phyloP scores from a whole-genome alignment of 2,329 filamentous ascomycete species.

The Cytospora paraplurivora region DNA sequence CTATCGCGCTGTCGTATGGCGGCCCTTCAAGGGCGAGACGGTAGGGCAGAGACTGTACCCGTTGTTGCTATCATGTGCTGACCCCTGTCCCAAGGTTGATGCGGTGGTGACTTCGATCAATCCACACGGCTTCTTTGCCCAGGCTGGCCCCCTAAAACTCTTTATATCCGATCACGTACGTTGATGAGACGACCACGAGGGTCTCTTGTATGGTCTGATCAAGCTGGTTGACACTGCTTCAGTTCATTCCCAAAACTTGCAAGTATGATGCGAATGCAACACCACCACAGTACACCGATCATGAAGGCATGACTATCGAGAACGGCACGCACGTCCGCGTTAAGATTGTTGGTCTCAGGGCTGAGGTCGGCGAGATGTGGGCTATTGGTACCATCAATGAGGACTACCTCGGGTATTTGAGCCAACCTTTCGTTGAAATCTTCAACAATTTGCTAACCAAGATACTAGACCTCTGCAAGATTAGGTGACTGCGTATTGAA shows the following conservation, averaged over 20 bases:
- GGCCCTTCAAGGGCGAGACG: slow-evolving; percentile 96
- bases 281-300: slow-evolving; percentile 95
- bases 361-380: slow-evolving; percentile 93
- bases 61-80: slow-evolving; percentile 21
- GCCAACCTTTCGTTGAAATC: not conserved
- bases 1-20: slow-evolving; percentile 96
- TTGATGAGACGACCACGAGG: slow-evolving; percentile 29
- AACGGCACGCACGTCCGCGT: slow-evolving; percentile 90
- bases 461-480: slow-evolving; percentile 25
- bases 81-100: slow-evolving; percentile 67
- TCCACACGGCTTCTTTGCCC: slow-evolving; percentile 85
- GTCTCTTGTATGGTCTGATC: not conserved
- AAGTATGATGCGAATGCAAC: slow-evolving; percentile 95
- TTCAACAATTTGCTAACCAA: slow-evolving; percentile 4
- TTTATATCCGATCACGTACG: slow-evolving; percentile 83
- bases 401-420: slow-evolving; percentile 65
- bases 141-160: slow-evolving; percentile 74
- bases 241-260: slow-evolving; percentile 90
- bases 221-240: slow-evolving; percentile 34
- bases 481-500: slow-evolving; percentile 2
- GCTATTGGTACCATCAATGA: slow-evolving; percentile 97
- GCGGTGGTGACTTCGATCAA: slow-evolving; percentile 91
- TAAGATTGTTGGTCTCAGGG: slow-evolving; percentile 91
- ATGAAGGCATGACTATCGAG: slow-evolving; percentile 91
- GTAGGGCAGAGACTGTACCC: slow-evolving; percentile 50